These are phyloP conservation scores for Letharia lupina DNA, from an alignment of 495 filamentous ascomycete genomes.

Conservation along the genomic window DNA sequence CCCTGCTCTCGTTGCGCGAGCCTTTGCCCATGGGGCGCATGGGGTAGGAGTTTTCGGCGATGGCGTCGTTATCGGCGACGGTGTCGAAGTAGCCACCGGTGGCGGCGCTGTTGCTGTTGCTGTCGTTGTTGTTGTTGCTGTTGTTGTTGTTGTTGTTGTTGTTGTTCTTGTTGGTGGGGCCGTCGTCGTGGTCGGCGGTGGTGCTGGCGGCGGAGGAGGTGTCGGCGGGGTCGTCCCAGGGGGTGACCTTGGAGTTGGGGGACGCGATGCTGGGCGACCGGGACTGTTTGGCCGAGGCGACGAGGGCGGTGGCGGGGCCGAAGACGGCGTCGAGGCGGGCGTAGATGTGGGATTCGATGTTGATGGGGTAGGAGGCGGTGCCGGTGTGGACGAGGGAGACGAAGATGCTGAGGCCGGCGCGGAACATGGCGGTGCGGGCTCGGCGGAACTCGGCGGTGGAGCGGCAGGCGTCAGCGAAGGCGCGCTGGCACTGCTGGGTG, in stretches of 20 bases:
- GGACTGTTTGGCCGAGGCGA: background rate
- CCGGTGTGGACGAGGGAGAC: slow-evolving; percentile 43
- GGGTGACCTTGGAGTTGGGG: slow-evolving; percentile 6
- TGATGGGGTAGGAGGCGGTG: slow-evolving; percentile 53
- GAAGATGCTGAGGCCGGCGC: slow-evolving; percentile 47
- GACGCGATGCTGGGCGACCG: slow-evolving; percentile 2
- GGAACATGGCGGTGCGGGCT: slow-evolving; percentile 37
- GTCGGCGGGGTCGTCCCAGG: slow-evolving; percentile 12
- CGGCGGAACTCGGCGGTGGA: slow-evolving; percentile 25
- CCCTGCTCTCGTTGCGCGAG: slow-evolving; percentile 19
- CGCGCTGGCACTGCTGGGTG: slow-evolving; percentile 23
- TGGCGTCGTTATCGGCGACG: no score
- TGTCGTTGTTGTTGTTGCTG: background rate
- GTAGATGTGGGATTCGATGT: slow-evolving; percentile 45
- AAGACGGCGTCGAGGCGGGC: slow-evolving; percentile 42
- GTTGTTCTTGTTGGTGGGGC: no score
- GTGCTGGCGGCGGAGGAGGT: no score
- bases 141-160: no score
- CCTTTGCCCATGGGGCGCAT: slow-evolving; percentile 21
- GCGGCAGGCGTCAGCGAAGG: slow-evolving; percentile 25
- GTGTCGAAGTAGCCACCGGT: no score
- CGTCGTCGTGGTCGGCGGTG: no score
- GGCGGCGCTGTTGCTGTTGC: background rate
- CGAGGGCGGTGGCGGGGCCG: slow-evolving; percentile 31
- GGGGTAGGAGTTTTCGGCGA: background rate